Evolutionary conservation across 768 basidiomycete genomes (phyloP), one percentile per base, ranked within the genome.

Genomic region (Gymnopilus dilepis): DNA sequence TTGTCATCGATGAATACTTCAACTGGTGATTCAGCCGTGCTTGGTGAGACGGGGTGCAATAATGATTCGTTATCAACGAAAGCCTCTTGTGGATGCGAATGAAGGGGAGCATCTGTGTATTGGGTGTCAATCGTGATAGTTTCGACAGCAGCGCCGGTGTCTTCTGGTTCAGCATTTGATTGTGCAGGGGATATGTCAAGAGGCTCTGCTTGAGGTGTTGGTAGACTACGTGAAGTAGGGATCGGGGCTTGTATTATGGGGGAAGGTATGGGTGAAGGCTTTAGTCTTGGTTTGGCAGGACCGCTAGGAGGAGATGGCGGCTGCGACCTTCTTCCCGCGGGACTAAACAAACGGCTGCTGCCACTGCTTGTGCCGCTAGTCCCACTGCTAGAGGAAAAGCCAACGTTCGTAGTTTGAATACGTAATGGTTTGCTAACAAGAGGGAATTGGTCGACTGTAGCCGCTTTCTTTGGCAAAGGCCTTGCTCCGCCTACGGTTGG

Each of bases 1-100:
- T 64, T 54, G 43, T 69, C 67, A 47, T 73, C 72, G 3, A 71
- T 52, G 43, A 67, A 71, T 12, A 67, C 70, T 31, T 72, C 71
- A 21, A 71, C 31, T 2, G 66, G 66, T 0, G 67, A 64, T 34
- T 64, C 66, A 2, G 52, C 30, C 8, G 58, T 38, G 21, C 30
- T 57, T 21, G 52, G 56, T 1, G 53, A 52, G 2, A 41, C 30
- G 41, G 55, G 59, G 33, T 58, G 47, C 3, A 56, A 38, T 6
- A 66, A 28, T 22, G 63, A 65, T n/a, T 65, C 64, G 17, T 19
- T 61, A 31, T 65, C 61, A 17, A 56, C 56, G 30, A 67, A 41
- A 19, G 47, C 34, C 33, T 57, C 62, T 30, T 60, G 55, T 1
- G 67, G 67, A 33, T 65, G 67, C 9, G 62, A 60, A 48, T 64